These are phyloP conservation scores for Chlamydomonas schloesseri DNA, from an alignment of 139 green algal genomes.

Conservation along the genomic window DNA sequence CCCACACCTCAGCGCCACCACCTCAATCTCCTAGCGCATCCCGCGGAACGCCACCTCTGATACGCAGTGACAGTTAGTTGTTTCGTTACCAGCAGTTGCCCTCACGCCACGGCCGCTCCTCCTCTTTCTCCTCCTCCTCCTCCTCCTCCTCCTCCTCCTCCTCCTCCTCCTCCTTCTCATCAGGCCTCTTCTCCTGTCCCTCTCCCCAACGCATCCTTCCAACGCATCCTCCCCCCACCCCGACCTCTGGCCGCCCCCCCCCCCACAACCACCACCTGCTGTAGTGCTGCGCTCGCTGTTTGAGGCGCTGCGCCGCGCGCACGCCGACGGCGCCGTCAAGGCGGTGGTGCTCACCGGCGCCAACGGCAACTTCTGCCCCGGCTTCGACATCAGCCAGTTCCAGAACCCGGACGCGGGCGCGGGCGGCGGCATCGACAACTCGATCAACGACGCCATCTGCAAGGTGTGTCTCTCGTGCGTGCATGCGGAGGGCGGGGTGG, in stretches of 20 bases:
- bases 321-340: constrained; percentile 77
- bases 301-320: constrained; percentile 76
- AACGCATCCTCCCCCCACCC: background rate
- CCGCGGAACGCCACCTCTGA: no score
- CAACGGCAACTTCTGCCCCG: constrained; percentile 90
- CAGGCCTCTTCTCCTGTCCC: no score
- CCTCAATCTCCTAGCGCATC: no score
- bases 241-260: background rate
- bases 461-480: background rate
- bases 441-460: constrained; percentile 43
- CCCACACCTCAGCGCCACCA: no score
- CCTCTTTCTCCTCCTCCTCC: no score
- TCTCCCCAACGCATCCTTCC: no score
- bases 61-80: no score
- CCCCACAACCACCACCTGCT: background rate
- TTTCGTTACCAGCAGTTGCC: no score
- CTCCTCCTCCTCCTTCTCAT: no score
- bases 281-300: constrained; percentile 91
- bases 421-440: constrained; percentile 77
- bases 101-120: no score
- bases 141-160: no score
- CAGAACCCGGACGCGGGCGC: constrained; percentile 58
- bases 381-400: constrained; percentile 93
- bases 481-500: background rate
- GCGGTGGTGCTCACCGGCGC: constrained; percentile 93